phyloP scores from a whole-genome alignment of 169 alveolate genomes.

The Plasmodium inui region DNA sequence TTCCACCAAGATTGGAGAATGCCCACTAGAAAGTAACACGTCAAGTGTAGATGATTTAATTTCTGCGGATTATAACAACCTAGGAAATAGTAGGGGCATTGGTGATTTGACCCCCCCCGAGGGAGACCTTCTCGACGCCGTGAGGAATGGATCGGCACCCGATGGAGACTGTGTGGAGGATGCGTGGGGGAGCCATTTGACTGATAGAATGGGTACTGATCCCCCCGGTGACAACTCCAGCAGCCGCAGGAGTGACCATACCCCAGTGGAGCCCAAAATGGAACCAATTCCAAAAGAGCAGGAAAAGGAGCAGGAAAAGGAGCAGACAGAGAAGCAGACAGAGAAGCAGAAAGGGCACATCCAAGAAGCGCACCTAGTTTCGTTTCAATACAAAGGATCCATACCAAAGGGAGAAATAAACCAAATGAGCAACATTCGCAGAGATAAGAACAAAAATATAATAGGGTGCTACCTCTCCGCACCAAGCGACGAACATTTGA shows the following conservation, averaged over 20 bases:
- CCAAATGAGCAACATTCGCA: not conserved
- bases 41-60: slow-evolving; percentile 21
- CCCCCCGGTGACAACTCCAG: not conserved
- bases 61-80: slow-evolving; percentile 9
- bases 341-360: not conserved
- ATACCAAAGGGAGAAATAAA: slow-evolving; percentile 39
- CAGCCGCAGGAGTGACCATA: not conserved
- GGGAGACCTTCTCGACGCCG: not conserved
- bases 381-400: slow-evolving; percentile 59
- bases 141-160: not conserved
- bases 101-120: not conserved
- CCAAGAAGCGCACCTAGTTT: slow-evolving; percentile 6
- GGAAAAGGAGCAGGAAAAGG: not conserved
- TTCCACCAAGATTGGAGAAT: slow-evolving; percentile 35
- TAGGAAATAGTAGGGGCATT: not conserved
- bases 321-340: not conserved
- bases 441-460: slow-evolving; percentile 13
- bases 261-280: not conserved
- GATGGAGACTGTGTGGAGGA: not conserved
- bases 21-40: slow-evolving; percentile 21
- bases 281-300: not conserved
- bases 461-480: slow-evolving; percentile 34
- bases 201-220: not conserved
- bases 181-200: not conserved
- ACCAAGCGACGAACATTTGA: not conserved